Percentiles rank a stretch among this genome's conserved stretches.
These are phyloP conservation scores for Nevesoporus exiguus DNA, from an alignment of 768 basidiomycete species.

Conservation along the genomic window DNA sequence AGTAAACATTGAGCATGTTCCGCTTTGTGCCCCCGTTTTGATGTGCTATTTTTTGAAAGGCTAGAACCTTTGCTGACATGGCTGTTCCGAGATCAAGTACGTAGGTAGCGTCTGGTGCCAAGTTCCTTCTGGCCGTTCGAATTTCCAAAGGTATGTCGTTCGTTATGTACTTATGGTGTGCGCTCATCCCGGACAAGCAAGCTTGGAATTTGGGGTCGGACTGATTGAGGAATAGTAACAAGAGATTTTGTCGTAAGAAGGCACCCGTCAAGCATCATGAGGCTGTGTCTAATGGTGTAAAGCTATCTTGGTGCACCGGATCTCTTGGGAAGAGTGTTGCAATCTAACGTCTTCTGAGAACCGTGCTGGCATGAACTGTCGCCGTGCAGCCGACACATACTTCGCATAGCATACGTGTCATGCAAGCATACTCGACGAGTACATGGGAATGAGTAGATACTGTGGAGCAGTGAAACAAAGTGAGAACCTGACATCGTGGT, in stretches of 20 bases:
- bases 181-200: background rate
- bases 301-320: background rate
- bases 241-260: slow-evolving; percentile 19
- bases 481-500: slow-evolving; percentile 24
- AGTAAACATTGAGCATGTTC: slow-evolving; percentile 5
- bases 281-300: slow-evolving; percentile 14
- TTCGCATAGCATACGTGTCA: slow-evolving; percentile 10
- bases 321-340: no score
- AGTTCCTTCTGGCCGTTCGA: background rate
- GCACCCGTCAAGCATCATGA: slow-evolving; percentile 11
- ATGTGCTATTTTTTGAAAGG: slow-evolving; percentile 1
- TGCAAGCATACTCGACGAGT: slow-evolving; percentile 14
- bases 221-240: slow-evolving; percentile 20
- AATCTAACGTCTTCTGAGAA: slow-evolving; percentile 10
- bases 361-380: slow-evolving; percentile 10
- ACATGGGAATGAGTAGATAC: slow-evolving; percentile 22
- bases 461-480: slow-evolving; percentile 12
- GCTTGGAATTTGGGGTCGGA: slow-evolving; percentile 13
- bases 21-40: slow-evolving; percentile 9
- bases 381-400: slow-evolving; percentile 1
- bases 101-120: background rate
- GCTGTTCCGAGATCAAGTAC: slow-evolving; percentile 1
- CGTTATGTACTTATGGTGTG: background rate
- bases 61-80: slow-evolving; percentile 28
- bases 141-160: background rate